phyloP scores from a whole-genome alignment of 1,284 basidiomycete species.

The Microbotryum saponariae region DNA sequence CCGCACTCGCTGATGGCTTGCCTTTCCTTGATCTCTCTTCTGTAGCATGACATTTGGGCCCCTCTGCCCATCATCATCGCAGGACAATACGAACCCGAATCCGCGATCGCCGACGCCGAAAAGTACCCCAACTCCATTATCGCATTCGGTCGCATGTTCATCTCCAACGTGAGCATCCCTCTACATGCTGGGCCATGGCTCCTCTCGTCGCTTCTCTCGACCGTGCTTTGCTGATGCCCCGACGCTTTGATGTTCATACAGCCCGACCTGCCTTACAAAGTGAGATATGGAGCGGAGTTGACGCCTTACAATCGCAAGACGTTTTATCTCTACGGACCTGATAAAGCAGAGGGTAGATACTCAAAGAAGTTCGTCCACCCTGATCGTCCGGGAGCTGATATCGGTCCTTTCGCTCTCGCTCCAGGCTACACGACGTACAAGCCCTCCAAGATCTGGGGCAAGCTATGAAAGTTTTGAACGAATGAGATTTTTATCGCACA shows the following conservation, averaged over 20 bases:
- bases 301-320: slow-evolving; percentile 23
- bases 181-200: not conserved
- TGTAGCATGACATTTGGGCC: slow-evolving; percentile 21
- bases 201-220: not conserved
- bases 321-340: slow-evolving; percentile 23
- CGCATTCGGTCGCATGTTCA: slow-evolving; percentile 49
- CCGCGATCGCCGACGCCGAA: slow-evolving; percentile 15
- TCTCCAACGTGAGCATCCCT: slow-evolving; percentile 38
- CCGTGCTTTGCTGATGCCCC: not conserved
- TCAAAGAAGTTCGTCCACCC: too few relatives aligned
- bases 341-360: slow-evolving; percentile 3
- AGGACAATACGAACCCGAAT: slow-evolving; percentile 35
- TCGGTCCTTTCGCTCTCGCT: too few relatives aligned
- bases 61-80: slow-evolving; percentile 20
- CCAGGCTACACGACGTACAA: too few relatives aligned
- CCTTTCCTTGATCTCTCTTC: slow-evolving; percentile 42
- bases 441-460: too few relatives aligned
- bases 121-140: slow-evolving; percentile 40
- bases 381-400: too few relatives aligned
- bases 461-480: too few relatives aligned
- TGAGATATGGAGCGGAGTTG: not conserved
- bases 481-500: too few relatives aligned
- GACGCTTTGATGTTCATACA: too few relatives aligned
- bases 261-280: slow-evolving; percentile 5
- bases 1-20: too few relatives aligned